Percentiles rank a stretch among this genome's conserved stretches.
Conservation (phyloP, 2,329 filamentous ascomycete genomes). For the Ophiostoma tasmaniense region DNA sequence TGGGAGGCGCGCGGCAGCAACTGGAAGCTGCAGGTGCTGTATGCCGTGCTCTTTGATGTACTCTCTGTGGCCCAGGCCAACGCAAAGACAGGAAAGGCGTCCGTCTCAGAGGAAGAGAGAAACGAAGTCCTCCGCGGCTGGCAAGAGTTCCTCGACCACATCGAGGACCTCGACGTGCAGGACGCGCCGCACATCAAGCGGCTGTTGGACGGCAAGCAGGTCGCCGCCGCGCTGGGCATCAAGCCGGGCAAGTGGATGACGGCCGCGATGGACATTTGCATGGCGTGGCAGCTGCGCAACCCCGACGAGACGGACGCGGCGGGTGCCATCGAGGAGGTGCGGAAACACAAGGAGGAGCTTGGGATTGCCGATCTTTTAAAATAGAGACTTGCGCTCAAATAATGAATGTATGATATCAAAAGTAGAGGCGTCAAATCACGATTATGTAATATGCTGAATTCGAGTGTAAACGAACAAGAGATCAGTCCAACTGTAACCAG, state of each 20-base stretch:
- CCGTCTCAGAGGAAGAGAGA: slow-evolving; percentile 28
- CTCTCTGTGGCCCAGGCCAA: slow-evolving; percentile 23
- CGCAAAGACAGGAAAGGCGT: slow-evolving; percentile 12
- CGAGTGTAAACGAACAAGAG: background rate
- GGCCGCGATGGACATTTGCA: slow-evolving; percentile 65
- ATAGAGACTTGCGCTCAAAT: background rate
- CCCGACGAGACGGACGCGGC: slow-evolving; percentile 53
- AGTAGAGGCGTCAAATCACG: background rate
- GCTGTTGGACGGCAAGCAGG: slow-evolving; percentile 65
- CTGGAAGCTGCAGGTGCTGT: slow-evolving; percentile 65
- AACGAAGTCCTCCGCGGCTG: slow-evolving; percentile 41
- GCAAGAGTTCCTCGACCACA: slow-evolving; percentile 48
- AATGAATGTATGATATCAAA: background rate
- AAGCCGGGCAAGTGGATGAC: slow-evolving; percentile 80
- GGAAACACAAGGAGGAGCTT: slow-evolving; percentile 42
- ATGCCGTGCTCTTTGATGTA: slow-evolving; percentile 57
- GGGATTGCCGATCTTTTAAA: slow-evolving; percentile 28
- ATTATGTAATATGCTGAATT: background rate
- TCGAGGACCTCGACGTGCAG: slow-evolving; percentile 46
- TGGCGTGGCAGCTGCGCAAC: slow-evolving; percentile 83
- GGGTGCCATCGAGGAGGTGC: slow-evolving; percentile 53
- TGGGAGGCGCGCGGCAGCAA: slow-evolving; percentile 57
- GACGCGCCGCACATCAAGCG: slow-evolving; percentile 51
- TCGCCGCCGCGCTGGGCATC: slow-evolving; percentile 59
- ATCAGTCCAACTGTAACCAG: background rate